phyloP scores from a whole-genome alignment of 2,329 filamentous ascomycete species.

The Fusarium denticulatum region DNA sequence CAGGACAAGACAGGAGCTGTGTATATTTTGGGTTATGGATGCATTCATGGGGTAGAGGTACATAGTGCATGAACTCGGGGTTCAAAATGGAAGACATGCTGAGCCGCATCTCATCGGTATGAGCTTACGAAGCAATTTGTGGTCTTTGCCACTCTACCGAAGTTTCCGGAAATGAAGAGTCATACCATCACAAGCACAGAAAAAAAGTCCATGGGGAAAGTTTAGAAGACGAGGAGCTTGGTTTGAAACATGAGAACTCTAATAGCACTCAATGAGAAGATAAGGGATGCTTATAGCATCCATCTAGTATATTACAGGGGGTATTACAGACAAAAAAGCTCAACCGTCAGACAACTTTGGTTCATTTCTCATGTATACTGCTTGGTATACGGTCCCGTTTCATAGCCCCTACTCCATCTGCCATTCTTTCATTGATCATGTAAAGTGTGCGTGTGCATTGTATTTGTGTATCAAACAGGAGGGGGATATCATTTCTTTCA shows the following conservation, averaged over 20 bases:
- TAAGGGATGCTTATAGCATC: conserved; percentile 2
- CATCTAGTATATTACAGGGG: conserved; percentile 40
- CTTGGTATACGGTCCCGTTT: conserved; percentile 20
- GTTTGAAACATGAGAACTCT: background rate
- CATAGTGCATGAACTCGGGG: conserved; percentile 1
- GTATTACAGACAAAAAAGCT: conserved; percentile 25
- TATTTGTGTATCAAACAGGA: conserved; percentile 33
- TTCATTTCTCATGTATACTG: conserved; percentile 26
- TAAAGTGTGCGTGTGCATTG: conserved; percentile 22
- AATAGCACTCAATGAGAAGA: conserved; percentile 2
- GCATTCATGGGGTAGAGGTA: conserved; percentile 26
- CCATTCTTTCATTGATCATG: conserved; percentile 26
- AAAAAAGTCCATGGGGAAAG: background rate
- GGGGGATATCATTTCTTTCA: conserved; percentile 45
- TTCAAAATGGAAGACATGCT: conserved; percentile 4
- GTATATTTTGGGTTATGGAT: conserved; percentile 19
- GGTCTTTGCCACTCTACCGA: conserved; percentile 28
- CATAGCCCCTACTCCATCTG: background rate
- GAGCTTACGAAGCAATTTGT: conserved; percentile 25
- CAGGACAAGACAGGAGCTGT: background rate
- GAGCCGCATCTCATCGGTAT: background rate
- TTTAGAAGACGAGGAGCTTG: background rate
- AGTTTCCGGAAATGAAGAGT: conserved; percentile 15
- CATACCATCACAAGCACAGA: conserved; percentile 3
- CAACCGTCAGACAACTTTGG: conserved; percentile 2